Percentiles rank a stretch among this genome's conserved stretches.
phyloP scores from a whole-genome alignment of 371 early-diverging fungal genomes.

The Parasitella parasitica region DNA sequence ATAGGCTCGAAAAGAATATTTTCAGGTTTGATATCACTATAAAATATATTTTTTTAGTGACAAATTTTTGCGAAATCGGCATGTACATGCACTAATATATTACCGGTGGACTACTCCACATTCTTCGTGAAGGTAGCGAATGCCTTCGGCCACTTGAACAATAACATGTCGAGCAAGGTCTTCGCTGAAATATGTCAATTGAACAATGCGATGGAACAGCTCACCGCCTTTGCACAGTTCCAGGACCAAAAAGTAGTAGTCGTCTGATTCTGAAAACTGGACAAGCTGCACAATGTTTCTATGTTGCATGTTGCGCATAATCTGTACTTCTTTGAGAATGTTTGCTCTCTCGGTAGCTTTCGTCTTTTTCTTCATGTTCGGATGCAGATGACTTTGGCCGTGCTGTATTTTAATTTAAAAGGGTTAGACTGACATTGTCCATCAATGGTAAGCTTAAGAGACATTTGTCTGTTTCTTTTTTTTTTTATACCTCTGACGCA shows the following conservation, averaged over 20 bases:
- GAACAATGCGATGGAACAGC: constrained; percentile 82
- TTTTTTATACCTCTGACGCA: constrained; percentile 47
- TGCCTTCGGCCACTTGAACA: constrained; percentile 86
- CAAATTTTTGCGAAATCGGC: too few relatives aligned
- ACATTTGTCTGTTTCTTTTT: too few relatives aligned
- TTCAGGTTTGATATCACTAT: constrained; percentile 82
- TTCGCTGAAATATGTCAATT: constrained; percentile 81
- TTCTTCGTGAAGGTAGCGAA: constrained; percentile 88
- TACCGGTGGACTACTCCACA: constrained; percentile 87
- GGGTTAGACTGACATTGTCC: background rate
- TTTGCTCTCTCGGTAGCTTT: constrained; percentile 58
- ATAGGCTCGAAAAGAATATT: constrained; percentile 75
- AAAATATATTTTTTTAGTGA: too few relatives aligned
- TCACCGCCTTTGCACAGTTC: constrained; percentile 88
- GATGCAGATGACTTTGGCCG: constrained; percentile 38
- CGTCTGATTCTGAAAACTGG: constrained; percentile 65
- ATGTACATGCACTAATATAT: constrained; percentile 24
- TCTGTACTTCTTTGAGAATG: constrained; percentile 85
- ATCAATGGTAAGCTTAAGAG: background rate
- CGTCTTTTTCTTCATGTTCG: constrained; percentile 43
- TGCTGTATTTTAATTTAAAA: background rate
- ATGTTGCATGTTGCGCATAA: constrained; percentile 82
- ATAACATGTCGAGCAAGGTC: constrained; percentile 79
- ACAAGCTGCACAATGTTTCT: constrained; percentile 77
- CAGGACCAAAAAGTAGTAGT: constrained; percentile 76